Base-by-base conservation (phyloP, 805 yeast genomes). In the Geotrichum ghanense region DNA sequence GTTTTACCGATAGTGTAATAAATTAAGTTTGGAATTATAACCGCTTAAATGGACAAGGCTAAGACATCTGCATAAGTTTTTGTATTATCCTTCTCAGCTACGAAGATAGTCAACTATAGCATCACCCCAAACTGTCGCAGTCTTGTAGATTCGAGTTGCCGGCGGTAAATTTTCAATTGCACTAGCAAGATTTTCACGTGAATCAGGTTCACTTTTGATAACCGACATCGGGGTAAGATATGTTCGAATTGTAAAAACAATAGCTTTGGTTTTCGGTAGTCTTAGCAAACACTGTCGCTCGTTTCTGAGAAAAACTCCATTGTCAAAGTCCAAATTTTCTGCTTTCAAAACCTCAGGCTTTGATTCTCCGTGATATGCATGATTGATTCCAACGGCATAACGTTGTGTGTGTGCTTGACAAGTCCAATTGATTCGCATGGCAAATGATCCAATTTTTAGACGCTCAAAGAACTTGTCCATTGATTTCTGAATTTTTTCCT, bases 341-440 rank as follows among this genome's bases (percentile, higher is more conserved):
- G 67, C 60, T 45, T 69, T 62, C 9, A 66, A 51, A 16, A 62
- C 58, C 14, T 63, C 59, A 23, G 70, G 64, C 44, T 63, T 60
- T 3, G 53, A 60, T 4, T 66, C 65, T n/a, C 68, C 69, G 19
- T 58, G 53, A 19, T 58, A 53, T 12, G 59, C 56, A 49, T 76
- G 78, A 37, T 68, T 65, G 5, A 69, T 72, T 14, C 62, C 56
- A 42, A 76, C 71, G 1, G 74, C 73, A 48, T 68, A 70, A 12
- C 75, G 53, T 37, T 64, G 67, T 42, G 70, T 66, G 55, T 79
- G 84, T 1, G 78, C 69, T 57, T 83, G 92, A 21, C 83, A 62
- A 0, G 81, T 70, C 85, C 88, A 83, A 51, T 83, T 83, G 54
- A 71, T 71, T 48, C 92, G 70, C 50, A 75, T 75, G 57, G 83